Evolutionary conservation across 139 green algal genomes (phyloP).

Genomic region (Chlorella sp.): DNA sequence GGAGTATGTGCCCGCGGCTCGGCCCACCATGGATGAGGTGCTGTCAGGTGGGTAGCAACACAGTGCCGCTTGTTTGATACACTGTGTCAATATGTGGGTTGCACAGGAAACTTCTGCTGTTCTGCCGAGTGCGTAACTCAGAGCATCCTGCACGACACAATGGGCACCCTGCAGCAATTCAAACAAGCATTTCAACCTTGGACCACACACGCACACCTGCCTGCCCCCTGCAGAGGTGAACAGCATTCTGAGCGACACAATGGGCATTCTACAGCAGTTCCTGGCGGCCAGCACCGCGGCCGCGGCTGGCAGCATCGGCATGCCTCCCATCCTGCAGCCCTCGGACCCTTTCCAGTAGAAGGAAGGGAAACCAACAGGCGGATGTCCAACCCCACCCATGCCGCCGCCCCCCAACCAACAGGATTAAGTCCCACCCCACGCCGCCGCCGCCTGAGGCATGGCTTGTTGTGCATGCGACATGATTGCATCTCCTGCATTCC

Average conservation of each 20-base stretch:
- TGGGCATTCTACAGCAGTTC: slow-evolving; percentile 53
- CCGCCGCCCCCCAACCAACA: too few relatives aligned
- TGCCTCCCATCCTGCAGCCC: slow-evolving; percentile 7
- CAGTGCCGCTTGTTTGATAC: too few relatives aligned
- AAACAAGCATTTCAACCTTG: too few relatives aligned
- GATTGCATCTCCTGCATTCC: too few relatives aligned
- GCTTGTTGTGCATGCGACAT: too few relatives aligned
- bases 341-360: slow-evolving; percentile 5
- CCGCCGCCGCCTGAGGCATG: too few relatives aligned
- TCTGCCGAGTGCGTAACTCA: slow-evolving; percentile 12
- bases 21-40: slow-evolving; percentile 52
- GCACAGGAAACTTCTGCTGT: background rate
- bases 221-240: slow-evolving; percentile 39
- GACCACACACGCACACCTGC: too few relatives aligned
- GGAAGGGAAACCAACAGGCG: too few relatives aligned
- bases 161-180: slow-evolving; percentile 26
- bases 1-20: slow-evolving; percentile 10
- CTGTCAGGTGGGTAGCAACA: slow-evolving; percentile 11
- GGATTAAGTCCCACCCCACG: too few relatives aligned
- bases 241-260: slow-evolving; percentile 42
- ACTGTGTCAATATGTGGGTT: background rate
- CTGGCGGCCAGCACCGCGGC: slow-evolving; percentile 14
- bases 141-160: background rate
- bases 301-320: background rate
- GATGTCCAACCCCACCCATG: too few relatives aligned